Evolutionary conservation across 2,329 filamentous ascomycete species (phyloP), one percentile per base, ranked within the genome.

Genomic region (Verticillium longisporum): DNA sequence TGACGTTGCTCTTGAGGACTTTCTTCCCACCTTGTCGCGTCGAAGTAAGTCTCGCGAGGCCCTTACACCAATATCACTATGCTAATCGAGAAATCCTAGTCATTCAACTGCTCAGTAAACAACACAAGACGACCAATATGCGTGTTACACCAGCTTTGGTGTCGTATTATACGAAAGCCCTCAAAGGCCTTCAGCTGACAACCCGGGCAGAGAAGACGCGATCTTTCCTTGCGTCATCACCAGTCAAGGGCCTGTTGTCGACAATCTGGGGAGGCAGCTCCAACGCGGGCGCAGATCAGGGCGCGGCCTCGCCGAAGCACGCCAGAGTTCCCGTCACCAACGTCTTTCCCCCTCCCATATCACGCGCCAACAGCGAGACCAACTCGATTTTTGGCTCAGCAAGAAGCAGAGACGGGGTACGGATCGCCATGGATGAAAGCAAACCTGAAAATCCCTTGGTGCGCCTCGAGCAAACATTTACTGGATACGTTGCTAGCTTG

Each of bases 401-500:
- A 63, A 80, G 75, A 66, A 82, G 78, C 70, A 80, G 74, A 67
- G 79, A 75, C 62, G 74, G 73, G 6, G 72, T 77, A 57, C 75
- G 77, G 37, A 66, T 75, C 26, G 77, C 71, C 31, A 66, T 71
- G 64, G 83, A 85, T n/a, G 81, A 83, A n/a, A 73, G 76, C 7
- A 76, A 74, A 60, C 83, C 83, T 0, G 80, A 88, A 61, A 89
- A 88, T 71, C 88, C 88, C 0, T 77, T 94, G 2, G 82, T 88
- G 56, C 86, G 87, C 58, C 77, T 97, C 1, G 93, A 97, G 73
- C 89, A 96, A 68, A 93, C 91, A 0, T 89, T 97, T 66, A 88
- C 88, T 0, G 89, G 90, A 21, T 96, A 96, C 68, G 85, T 93
- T 55, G 85, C 93, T 55, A 89, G 90, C 41, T 78, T 97, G 36